Conservation (phyloP, 169 alveolate species). For the Perkinsus marinus region DNA sequence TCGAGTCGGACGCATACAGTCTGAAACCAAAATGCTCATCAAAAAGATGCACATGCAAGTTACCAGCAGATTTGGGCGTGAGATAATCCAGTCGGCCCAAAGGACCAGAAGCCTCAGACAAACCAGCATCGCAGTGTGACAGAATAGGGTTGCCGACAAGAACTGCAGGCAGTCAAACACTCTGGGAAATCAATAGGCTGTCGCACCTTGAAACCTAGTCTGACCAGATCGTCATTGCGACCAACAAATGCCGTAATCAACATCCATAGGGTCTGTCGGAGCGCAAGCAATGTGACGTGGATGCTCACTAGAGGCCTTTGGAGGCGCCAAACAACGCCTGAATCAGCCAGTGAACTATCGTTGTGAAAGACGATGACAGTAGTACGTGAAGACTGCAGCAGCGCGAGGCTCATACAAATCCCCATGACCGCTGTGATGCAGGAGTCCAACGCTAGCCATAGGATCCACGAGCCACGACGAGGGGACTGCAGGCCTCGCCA, state of each 20-base stretch:
- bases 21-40: not conserved
- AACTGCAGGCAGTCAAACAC: not conserved
- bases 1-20: not conserved
- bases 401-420: not conserved
- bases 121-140: not conserved
- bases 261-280: not conserved
- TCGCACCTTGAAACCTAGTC: not conserved
- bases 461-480: not conserved
- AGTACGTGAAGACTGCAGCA: not conserved
- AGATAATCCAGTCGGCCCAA: not conserved
- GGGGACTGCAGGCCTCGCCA: not conserved
- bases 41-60: too few species aligned
- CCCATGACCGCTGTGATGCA: not conserved
- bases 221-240: not conserved
- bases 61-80: not conserved
- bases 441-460: not conserved
- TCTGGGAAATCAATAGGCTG: not conserved
- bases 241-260: not conserved
- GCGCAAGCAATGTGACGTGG: not conserved
- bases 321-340: not conserved
- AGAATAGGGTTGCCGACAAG: not conserved
- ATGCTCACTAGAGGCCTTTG: not conserved
- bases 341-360: not conserved
- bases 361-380: not conserved
- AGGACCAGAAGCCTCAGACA: not conserved